A percentile compares a stretch with the other conserved stretches of the same genome.
Evolutionary conservation across 2,329 filamentous ascomycete genomes (phyloP).

Genomic region (Penicillium sp.): DNA sequence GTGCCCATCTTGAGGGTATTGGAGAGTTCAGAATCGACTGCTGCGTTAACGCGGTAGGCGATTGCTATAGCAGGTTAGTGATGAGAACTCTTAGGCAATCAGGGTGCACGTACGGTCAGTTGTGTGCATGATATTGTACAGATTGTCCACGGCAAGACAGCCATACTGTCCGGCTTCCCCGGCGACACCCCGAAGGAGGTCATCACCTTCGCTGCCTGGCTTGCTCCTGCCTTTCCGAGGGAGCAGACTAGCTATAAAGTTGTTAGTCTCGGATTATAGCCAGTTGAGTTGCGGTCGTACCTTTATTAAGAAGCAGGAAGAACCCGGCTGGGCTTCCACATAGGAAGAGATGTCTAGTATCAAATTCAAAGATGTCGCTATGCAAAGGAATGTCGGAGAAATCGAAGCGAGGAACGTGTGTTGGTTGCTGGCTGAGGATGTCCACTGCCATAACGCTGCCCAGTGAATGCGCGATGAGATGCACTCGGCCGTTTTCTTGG

Average conservation of each 20-base stretch:
- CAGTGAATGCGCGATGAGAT: slow-evolving; percentile 89
- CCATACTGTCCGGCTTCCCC: slow-evolving; percentile 81
- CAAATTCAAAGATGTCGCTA: slow-evolving; percentile 77
- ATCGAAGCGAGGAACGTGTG: slow-evolving; percentile 57
- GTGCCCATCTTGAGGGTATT: slow-evolving; percentile 73
- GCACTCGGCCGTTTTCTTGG: slow-evolving; percentile 75
- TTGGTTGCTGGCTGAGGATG: slow-evolving; percentile 86
- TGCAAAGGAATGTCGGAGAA: slow-evolving; percentile 43
- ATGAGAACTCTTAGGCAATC: slow-evolving; percentile 49
- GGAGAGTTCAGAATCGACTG: slow-evolving; percentile 80
- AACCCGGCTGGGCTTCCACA: slow-evolving; percentile 90
- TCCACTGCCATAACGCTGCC: slow-evolving; percentile 95
- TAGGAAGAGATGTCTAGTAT: slow-evolving; percentile 86
- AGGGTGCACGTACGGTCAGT: slow-evolving; percentile 56
- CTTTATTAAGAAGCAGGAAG: slow-evolving; percentile 81
- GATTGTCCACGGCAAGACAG: slow-evolving; percentile 89
- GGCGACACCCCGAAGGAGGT: slow-evolving; percentile 65
- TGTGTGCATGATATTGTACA: slow-evolving; percentile 87
- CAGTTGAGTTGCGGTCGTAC: slow-evolving; percentile 20
- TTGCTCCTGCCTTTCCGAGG: slow-evolving; percentile 78
- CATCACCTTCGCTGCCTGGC: slow-evolving; percentile 68
- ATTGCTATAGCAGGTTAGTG: slow-evolving; percentile 59
- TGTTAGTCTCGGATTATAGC: slow-evolving; percentile 24
- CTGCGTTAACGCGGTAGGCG: slow-evolving; percentile 87
- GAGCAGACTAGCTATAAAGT: slow-evolving; percentile 58